A percentile compares a stretch with the other conserved stretches of the same genome.
phyloP scores from a whole-genome alignment of 805 yeast species.

The Candida golubevii region DNA sequence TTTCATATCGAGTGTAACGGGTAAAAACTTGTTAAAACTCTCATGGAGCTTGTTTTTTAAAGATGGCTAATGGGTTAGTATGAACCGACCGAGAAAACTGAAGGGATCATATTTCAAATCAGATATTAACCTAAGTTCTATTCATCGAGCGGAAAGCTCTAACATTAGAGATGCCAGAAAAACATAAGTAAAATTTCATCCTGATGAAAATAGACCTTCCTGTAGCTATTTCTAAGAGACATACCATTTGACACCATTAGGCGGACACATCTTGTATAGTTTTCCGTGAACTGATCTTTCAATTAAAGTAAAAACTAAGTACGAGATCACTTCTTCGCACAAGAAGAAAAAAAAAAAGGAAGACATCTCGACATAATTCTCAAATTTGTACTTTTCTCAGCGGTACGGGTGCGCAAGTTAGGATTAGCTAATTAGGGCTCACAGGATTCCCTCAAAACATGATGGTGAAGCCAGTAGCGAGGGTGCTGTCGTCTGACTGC shows the following conservation, averaged over 20 bases:
- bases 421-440: constrained; percentile 4
- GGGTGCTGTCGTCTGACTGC: constrained; percentile 13
- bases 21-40: too few relatives aligned
- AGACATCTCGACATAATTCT: not conserved
- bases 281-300: not conserved
- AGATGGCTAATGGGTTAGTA: too few relatives aligned
- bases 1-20: too few relatives aligned
- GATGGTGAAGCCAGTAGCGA: constrained; percentile 14
- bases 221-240: not conserved
- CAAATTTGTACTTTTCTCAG: constrained; percentile 4
- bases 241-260: not conserved
- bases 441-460: constrained; percentile 8
- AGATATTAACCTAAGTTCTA: constrained; percentile 70
- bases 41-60: too few relatives aligned
- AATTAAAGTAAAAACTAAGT: not conserved
- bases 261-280: too few relatives aligned
- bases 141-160: constrained; percentile 77
- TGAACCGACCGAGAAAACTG: too few relatives aligned
- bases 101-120: constrained; percentile 26
- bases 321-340: not conserved
- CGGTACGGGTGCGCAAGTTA: constrained; percentile 12
- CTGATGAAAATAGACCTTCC: constrained; percentile 9
- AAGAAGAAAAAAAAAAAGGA: too few relatives aligned
- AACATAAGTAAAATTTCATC: constrained; percentile 43
- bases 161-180: constrained; percentile 95